Evolutionary conservation across 2,329 filamentous ascomycete genomes (phyloP).

Genomic region (Calonectria ilicicola): DNA sequence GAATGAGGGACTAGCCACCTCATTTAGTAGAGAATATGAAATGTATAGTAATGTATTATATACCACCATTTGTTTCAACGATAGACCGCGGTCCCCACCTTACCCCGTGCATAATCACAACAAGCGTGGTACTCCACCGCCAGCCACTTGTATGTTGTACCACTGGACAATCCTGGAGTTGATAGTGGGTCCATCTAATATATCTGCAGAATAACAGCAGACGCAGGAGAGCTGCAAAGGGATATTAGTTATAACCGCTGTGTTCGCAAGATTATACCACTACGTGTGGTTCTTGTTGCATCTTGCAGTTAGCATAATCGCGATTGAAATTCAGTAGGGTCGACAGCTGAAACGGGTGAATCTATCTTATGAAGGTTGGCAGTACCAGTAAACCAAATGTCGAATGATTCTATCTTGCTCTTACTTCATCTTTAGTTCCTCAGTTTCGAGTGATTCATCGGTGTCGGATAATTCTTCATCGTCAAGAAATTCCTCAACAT

Average conservation of each 20-base stretch:
- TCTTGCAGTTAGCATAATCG: too few relatives aligned
- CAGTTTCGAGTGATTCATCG: too few relatives aligned
- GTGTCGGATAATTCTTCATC: too few relatives aligned
- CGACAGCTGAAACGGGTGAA: too few relatives aligned
- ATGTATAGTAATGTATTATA: not conserved
- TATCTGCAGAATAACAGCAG: not conserved
- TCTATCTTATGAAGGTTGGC: too few relatives aligned
- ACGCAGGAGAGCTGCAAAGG: not conserved
- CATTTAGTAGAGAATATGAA: not conserved
- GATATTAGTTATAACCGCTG: not conserved
- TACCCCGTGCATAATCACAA: not conserved
- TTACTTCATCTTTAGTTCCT: too few relatives aligned
- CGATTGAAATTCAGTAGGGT: too few relatives aligned
- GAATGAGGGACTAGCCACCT: not conserved
- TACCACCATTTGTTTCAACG: not conserved
- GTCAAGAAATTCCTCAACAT: too few relatives aligned
- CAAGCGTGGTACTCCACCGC: not conserved
- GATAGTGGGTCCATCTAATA: not conserved
- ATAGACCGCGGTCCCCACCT: not conserved
- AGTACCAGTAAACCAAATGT: too few relatives aligned
- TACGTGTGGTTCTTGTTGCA: too few relatives aligned
- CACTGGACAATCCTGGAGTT: not conserved
- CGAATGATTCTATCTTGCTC: too few relatives aligned
- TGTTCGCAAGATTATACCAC: not conserved
- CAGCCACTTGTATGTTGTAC: not conserved